Base-by-base conservation (phyloP, 208 protist species). In the Giardia duodenalis region DNA sequence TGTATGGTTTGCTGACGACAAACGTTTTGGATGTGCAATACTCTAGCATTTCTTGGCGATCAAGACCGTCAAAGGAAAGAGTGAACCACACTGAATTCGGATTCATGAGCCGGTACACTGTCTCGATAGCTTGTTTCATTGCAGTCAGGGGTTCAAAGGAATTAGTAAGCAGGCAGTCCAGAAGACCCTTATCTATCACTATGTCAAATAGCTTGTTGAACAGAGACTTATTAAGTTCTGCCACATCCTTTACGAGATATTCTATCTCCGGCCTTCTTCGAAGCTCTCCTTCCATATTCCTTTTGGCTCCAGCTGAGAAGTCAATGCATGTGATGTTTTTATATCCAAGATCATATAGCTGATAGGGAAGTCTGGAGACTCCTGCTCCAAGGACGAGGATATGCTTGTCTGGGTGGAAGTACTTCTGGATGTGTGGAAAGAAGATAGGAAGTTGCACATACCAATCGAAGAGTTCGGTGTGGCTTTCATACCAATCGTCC, bases 301-400 rank as follows among this genome's bases (percentile, higher is more conserved):
- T 4, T n/a, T n/a, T 4, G 2, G 88, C 88, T 48, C 45, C 45
- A 2, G 4, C 4, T n/a, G 88, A 46, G 44, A 91, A 91, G 44
- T 91, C 88, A 43, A 91, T 47, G n/a, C 1, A 2, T 4, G 2
- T 91, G 10, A 91, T 91, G 46, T 47, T 42, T 46, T 91, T 46
- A 91, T 91, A 91, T 67, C 88, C 88, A 22, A 47, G 45, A 91
- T 91, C 88, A 45, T 67, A 91, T 43, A 91, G 88, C 44, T 91
- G 45, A 91, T 48, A 91, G 39, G 88, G 88, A n/a, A 47, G 1
- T 1, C 88, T 2, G 43, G 88, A 91, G 0, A 45, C 47, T 67
- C 88, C 88, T 3, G 10, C 88, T 2, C 88, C 88, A 91, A 91
- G 2, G 45, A 91, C 47, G 2, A 91, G 44, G 39, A 91, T 91